Percentiles rank a stretch among this genome's conserved stretches.
Evolutionary conservation across 177 flowering plant genomes (phyloP).

Genomic region (Telopea speciosissima): DNA sequence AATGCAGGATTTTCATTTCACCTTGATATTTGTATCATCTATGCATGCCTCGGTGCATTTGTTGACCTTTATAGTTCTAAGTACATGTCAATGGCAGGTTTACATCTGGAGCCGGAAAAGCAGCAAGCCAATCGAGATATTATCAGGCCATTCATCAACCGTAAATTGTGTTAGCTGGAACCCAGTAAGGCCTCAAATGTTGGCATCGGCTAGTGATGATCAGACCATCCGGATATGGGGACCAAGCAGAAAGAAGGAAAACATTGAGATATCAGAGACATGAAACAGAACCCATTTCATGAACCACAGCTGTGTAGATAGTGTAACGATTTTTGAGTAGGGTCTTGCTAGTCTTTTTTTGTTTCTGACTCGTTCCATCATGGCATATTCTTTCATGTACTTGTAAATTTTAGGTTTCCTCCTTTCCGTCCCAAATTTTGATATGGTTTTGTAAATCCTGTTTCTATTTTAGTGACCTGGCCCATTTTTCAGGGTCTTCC

Average conservation of each 20-base stretch:
- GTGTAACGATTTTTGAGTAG: background rate
- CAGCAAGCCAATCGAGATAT: conserved; percentile 53
- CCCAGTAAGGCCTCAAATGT: conserved; percentile 54
- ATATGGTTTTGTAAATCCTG: background rate
- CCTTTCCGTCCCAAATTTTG: background rate
- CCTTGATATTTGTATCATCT: background rate
- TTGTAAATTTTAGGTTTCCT: conserved; percentile 4
- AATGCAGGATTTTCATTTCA: background rate
- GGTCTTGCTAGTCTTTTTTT: background rate
- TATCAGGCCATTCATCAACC: conserved; percentile 68
- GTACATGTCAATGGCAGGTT: conserved; percentile 36
- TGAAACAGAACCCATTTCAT: background rate
- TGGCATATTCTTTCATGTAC: background rate
- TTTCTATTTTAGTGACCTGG: background rate
- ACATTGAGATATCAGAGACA: background rate
- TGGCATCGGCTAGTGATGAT: conserved; percentile 96
- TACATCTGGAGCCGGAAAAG: conserved; percentile 73
- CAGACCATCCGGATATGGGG: conserved; percentile 91
- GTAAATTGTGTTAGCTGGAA: conserved; percentile 97
- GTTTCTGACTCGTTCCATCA: background rate
- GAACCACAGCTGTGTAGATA: background rate
- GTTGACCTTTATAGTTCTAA: background rate
- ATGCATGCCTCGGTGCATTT: background rate
- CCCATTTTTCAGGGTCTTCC: background rate
- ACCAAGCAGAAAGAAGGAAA: conserved; percentile 17